Conservation (phyloP, 139 green algal species). For the Coccomyxa sp. region DNA sequence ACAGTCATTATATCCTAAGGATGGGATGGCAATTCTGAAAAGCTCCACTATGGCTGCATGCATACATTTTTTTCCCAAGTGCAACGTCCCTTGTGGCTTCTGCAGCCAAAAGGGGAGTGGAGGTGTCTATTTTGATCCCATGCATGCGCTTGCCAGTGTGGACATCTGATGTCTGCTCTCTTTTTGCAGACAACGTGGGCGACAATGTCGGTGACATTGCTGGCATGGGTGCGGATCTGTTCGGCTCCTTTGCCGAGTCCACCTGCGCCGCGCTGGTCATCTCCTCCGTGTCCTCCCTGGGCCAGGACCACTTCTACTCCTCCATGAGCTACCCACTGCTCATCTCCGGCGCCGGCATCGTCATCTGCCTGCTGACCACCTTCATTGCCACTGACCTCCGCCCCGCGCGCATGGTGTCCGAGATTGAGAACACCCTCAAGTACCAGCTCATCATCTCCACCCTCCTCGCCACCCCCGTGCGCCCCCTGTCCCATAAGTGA, state of each 20-base stretch:
- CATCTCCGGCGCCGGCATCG: constrained; percentile 81
- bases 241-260: constrained; percentile 95
- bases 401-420: constrained; percentile 58
- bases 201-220: constrained; percentile 99
- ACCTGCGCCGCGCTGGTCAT: constrained; percentile 94
- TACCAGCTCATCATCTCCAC: constrained; percentile 90
- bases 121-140: no score
- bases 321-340: constrained; percentile 83
- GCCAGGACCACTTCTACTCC: constrained; percentile 57
- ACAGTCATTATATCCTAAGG: not conserved
- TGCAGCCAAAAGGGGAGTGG: no score
- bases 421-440: constrained; percentile 92
- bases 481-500: constrained; percentile 4
- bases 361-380: constrained; percentile 86
- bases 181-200: constrained; percentile 89
- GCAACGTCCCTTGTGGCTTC: no score
- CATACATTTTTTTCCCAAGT: no score
- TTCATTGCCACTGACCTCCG: constrained; percentile 88
- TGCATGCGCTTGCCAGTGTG: not conserved
- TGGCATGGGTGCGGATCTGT: constrained; percentile 97
- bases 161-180: not conserved
- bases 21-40: not conserved
- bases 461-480: constrained; percentile 80
- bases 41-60: no score
- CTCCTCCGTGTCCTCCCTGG: constrained; percentile 70